Evolutionary conservation across 1,284 basidiomycete species (phyloP), one percentile per base, ranked within the genome.

Genomic region (Porodaedalea pini): DNA sequence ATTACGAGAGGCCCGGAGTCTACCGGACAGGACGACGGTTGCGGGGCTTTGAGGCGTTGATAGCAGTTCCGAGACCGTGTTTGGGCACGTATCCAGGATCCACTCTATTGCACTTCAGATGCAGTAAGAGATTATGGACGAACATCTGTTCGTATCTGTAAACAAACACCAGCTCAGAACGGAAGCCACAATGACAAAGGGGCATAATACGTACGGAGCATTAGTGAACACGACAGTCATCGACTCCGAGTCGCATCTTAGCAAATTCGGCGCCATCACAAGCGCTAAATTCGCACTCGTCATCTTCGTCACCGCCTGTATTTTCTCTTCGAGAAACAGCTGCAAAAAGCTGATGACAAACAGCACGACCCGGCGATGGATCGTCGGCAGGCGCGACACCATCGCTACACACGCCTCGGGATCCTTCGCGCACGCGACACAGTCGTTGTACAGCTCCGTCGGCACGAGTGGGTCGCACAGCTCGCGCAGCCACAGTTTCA

Each of bases 401-500:
- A 94, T 86, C 54, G 79, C 78, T 44, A 94, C 77, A 67, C 87
- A 90, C 19, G 83, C 80, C 19, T 80, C 77, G 0, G 87, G 80
- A 47, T 89, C 82, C 53, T 80, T 75, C 2, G 88, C 80, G 57
- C 81, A 80, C 23, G 82, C 81, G 54, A 92, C 84, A 67, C 92
- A 92, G 69, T 93, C 91, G 65, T 92, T 90, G 74, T 92, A 91
- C 75, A 92, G 76, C 70, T 92, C 88, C 57, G 87, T 81, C 2
- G 94, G 94, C 19, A 97, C 82, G 45, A 96, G 78, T 10, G 94
- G 94, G 63, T 94, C 89, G 65, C 86, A 82, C 15, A 96, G 81
- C 70, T 97, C 94, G 47, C 94, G 82, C 11, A 96, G 78, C 92
- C 92, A 97, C 6, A 95, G 79, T 73, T 97, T 96, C 72, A 95